Evolutionary conservation across 176 grass and related monocot genomes (phyloP).

Genomic region (Aegilops sharonensis): DNA sequence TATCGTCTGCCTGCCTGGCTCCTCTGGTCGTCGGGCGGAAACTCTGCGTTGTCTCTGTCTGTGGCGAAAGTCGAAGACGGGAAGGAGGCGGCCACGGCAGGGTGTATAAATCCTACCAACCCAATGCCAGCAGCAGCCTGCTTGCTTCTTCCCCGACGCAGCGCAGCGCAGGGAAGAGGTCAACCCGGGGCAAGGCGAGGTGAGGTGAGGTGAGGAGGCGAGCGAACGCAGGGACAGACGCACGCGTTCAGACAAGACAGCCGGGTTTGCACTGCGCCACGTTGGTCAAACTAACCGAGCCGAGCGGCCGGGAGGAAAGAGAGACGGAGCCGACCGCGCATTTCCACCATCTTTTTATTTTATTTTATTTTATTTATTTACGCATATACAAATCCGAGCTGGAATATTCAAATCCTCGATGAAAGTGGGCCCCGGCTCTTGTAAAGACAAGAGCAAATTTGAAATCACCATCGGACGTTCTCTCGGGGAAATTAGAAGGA

Average conservation of each 20-base stretch:
- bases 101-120: background rate
- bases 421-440: background rate
- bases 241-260: background rate
- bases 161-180: slow-evolving; percentile 19
- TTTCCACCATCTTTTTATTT: background rate
- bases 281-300: slow-evolving; percentile 6
- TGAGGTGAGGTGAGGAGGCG: too few species aligned
- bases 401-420: background rate
- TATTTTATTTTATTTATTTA: too few species aligned
- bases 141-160: background rate
- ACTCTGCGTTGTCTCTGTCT: background rate
- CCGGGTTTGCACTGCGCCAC: background rate
- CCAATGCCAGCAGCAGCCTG: background rate
- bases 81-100: background rate
- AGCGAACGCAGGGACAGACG: background rate
- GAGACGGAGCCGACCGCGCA: background rate
- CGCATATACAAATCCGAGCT: too few species aligned
- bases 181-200: background rate
- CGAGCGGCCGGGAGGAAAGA: background rate
- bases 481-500: too few species aligned
- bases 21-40: background rate
- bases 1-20: background rate
- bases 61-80: background rate
- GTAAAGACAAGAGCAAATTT: background rate
- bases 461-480: background rate